Base-by-base conservation (phyloP, 2,329 filamentous ascomycete genomes). In the Dothistroma pini region DNA sequence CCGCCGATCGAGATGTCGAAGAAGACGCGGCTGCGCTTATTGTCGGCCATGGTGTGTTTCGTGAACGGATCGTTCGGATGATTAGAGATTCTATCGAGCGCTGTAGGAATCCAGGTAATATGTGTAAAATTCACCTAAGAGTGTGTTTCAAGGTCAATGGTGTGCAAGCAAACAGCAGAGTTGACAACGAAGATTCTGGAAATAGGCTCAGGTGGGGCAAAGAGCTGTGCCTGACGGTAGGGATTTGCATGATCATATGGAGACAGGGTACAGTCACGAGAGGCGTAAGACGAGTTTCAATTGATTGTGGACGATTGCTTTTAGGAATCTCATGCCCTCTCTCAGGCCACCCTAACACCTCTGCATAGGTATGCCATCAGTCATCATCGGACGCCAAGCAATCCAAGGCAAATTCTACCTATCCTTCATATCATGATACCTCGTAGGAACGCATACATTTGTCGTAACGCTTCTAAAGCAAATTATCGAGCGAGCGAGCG, bases 1-100 rank as follows among this genome's bases (percentile, higher is more conserved):
- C 85, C 84, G 73, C 89, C 92, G 73, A 97, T 89, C 64, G 87
- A 82, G 75, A 99, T 88, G 80, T 97, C 93, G 77, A 99, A 97
- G 82, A 89, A 99, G 79, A 96, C 93, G 70, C 90, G 88, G 74
- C 86, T 86, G 72, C 90, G 89, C 75, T 82, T 64, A 59, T 60
- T 52, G 19, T 63, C 48, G 21, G 60, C 57, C 63, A 65, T 65
- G n/a, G 29, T 53, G 31, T 21, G 12, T 35, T n/a, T n/a, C 48
- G 32, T 44, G 31, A 22, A 21, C 16, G 32, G 11, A 19, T 14
- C 31, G 48, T 49, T 19, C n/a, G 29, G 32, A 10, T n/a, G 47
- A 51, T 25, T 29, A 6, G 47, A 12, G 32, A 11, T 22, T 14
- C 2, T 16, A 2, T 21, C 9, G 14, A 29, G 31, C n/a, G 52